Evolutionary conservation across 352 stramenopile species (phyloP).

Genomic region (Phytophthora aleatoria): DNA sequence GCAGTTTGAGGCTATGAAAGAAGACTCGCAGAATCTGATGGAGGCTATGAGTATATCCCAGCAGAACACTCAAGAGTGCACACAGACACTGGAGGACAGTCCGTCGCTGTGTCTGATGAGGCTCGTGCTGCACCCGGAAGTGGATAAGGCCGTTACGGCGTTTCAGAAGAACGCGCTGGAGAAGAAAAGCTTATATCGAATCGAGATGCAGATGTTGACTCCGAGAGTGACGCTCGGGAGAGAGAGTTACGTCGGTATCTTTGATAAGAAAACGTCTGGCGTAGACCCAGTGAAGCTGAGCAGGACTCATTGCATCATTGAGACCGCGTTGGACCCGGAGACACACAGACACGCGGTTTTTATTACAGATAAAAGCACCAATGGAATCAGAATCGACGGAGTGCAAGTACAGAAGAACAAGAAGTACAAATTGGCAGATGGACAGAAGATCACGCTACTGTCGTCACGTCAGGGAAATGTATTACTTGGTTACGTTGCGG

Average conservation of each 20-base stretch:
- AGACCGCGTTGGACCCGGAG: constrained; percentile 49
- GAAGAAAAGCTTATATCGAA: constrained; percentile 54
- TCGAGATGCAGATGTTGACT: constrained; percentile 63
- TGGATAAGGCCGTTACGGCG: constrained; percentile 59
- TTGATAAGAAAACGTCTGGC: constrained; percentile 57
- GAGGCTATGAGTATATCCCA: constrained; percentile 76
- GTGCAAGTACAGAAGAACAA: constrained; percentile 52
- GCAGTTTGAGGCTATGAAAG: constrained; percentile 39
- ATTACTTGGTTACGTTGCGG: constrained; percentile 70
- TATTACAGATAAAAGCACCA: constrained; percentile 75
- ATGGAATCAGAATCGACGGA: constrained; percentile 75
- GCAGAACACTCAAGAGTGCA: constrained; percentile 78
- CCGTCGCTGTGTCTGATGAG: constrained; percentile 60
- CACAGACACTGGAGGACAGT: constrained; percentile 71
- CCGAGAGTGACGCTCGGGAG: constrained; percentile 53
- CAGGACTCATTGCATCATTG: constrained; percentile 62
- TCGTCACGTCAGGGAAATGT: constrained; percentile 63
- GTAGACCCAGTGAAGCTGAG: constrained; percentile 74
- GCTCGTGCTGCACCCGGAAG: constrained; percentile 68
- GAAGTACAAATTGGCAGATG: constrained; percentile 54
- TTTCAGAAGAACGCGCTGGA: constrained; percentile 63
- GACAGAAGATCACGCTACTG: constrained; percentile 78
- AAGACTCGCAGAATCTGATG: constrained; percentile 68
- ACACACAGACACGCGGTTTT: constrained; percentile 53
- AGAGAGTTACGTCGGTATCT: constrained; percentile 58